phyloP scores from a whole-genome alignment of 768 basidiomycete species.

The Kwoniella bestiolae region DNA sequence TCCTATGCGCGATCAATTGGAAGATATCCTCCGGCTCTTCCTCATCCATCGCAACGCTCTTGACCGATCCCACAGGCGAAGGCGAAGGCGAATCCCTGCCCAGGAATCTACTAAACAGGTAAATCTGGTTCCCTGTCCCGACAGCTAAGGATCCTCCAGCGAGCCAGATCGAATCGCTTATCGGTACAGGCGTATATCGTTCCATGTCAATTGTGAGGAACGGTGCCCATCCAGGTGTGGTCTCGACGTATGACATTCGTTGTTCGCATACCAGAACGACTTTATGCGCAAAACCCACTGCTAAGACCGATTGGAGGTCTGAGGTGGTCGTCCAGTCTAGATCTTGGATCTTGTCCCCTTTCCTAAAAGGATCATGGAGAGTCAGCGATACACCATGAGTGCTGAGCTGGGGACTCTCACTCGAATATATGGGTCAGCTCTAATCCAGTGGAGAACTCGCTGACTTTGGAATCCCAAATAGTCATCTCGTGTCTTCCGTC shows the following conservation, averaged over 20 bases:
- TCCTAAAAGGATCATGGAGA: not conserved
- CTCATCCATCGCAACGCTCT: slow-evolving; percentile 26
- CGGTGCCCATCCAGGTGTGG: slow-evolving; percentile 72
- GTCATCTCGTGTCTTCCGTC: slow-evolving; percentile 76
- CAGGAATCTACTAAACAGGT: slow-evolving; percentile 67
- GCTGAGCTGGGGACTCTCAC: slow-evolving; percentile 63
- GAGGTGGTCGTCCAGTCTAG: slow-evolving; percentile 93
- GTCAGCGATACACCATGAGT: not conserved
- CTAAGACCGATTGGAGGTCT: slow-evolving; percentile 85
- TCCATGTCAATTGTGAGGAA: slow-evolving; percentile 66
- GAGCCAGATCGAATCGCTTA: slow-evolving; percentile 90
- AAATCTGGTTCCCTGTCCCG: slow-evolving; percentile 81
- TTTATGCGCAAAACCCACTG: slow-evolving; percentile 79
- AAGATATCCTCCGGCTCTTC: slow-evolving; percentile 66
- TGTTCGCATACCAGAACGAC: slow-evolving; percentile 90
- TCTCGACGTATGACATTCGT: slow-evolving; percentile 86
- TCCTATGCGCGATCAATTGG: slow-evolving; percentile 77
- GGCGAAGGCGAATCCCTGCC: slow-evolving; percentile 32
- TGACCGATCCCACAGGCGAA: slow-evolving; percentile 26
- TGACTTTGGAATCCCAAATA: slow-evolving; percentile 95
- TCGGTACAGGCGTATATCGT: slow-evolving; percentile 74
- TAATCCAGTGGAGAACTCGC: slow-evolving; percentile 87
- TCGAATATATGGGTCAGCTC: slow-evolving; percentile 71
- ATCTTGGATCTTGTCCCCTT: slow-evolving; percentile 64
- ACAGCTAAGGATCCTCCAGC: slow-evolving; percentile 79